Percentiles rank a stretch among this genome's conserved stretches.
Conservation (phyloP, 176 grass and related monocot genomes). For the Themeda triandra region DNA sequence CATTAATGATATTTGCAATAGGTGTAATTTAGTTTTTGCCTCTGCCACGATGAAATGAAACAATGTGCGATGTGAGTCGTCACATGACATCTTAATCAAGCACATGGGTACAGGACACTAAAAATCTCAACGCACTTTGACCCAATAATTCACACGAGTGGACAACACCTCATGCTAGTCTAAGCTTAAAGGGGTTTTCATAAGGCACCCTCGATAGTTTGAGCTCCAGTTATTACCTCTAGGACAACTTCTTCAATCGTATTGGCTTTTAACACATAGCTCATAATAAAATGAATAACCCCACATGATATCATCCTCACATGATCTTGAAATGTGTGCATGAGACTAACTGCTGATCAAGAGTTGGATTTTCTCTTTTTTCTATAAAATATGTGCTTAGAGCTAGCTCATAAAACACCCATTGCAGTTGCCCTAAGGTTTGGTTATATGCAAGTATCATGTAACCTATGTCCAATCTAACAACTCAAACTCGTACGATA, state of each 20-base stretch:
- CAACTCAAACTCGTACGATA: background rate
- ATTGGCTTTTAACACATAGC: too few species aligned
- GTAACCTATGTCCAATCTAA: background rate
- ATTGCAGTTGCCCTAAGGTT: too few species aligned
- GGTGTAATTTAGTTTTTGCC: background rate
- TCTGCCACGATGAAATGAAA: background rate
- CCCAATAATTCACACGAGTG: background rate
- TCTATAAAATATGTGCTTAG: too few species aligned
- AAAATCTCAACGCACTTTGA: background rate
- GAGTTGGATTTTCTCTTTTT: too few species aligned
- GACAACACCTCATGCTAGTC: background rate
- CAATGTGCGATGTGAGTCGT: background rate
- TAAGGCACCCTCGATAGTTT: background rate
- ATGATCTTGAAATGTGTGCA: too few species aligned
- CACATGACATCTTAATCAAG: background rate
- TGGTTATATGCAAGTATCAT: background rate
- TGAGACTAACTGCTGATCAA: too few species aligned
- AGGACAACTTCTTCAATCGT: too few species aligned
- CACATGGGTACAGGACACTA: background rate
- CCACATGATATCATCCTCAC: too few species aligned
- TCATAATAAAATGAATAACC: too few species aligned
- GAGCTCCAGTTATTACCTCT: too few species aligned
- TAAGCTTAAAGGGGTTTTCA: background rate
- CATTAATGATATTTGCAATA: too few species aligned
- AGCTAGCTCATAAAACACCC: too few species aligned